Conservation (phyloP, 495 filamentous ascomycete genomes). For the Penicillium malachiteum region DNA sequence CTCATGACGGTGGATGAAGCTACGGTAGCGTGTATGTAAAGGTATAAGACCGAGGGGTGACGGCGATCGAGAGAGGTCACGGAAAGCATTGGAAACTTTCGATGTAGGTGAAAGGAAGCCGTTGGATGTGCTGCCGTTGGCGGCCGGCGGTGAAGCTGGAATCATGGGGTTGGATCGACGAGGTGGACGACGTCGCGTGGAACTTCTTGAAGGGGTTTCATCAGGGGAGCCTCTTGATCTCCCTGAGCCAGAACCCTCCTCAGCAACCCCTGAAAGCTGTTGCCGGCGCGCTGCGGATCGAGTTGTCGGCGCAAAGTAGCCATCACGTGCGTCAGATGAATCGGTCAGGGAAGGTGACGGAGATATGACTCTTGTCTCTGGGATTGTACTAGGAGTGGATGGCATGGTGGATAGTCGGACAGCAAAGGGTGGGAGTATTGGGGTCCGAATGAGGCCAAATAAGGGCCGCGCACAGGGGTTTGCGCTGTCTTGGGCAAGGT, state of each 20-base stretch:
- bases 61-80: slow-evolving; percentile 81
- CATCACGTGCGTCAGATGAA: slow-evolving; percentile 43
- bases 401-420: slow-evolving; percentile 45
- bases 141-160: slow-evolving; percentile 36
- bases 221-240: slow-evolving; percentile 25
- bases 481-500: slow-evolving; percentile 24
- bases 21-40: slow-evolving; percentile 65
- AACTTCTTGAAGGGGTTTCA: slow-evolving; percentile 11
- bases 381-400: slow-evolving; percentile 45
- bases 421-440: slow-evolving; percentile 48
- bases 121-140: slow-evolving; percentile 51
- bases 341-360: slow-evolving; percentile 68
- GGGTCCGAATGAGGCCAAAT: slow-evolving; percentile 49
- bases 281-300: slow-evolving; percentile 60
- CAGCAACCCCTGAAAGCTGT: slow-evolving; percentile 39
- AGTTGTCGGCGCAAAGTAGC: slow-evolving; percentile 62
- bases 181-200: slow-evolving; percentile 40
- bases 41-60: slow-evolving; percentile 93
- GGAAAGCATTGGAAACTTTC: slow-evolving; percentile 56
- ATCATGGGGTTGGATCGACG: slow-evolving; percentile 44
- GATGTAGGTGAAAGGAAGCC: slow-evolving; percentile 69
- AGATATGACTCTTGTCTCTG: slow-evolving; percentile 67
- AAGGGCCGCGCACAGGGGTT: slow-evolving; percentile 40
- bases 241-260: slow-evolving; percentile 30
- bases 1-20: slow-evolving; percentile 52